Base-by-base conservation (phyloP, 192 early-diverging fungal species). In the Backusella luteola region DNA sequence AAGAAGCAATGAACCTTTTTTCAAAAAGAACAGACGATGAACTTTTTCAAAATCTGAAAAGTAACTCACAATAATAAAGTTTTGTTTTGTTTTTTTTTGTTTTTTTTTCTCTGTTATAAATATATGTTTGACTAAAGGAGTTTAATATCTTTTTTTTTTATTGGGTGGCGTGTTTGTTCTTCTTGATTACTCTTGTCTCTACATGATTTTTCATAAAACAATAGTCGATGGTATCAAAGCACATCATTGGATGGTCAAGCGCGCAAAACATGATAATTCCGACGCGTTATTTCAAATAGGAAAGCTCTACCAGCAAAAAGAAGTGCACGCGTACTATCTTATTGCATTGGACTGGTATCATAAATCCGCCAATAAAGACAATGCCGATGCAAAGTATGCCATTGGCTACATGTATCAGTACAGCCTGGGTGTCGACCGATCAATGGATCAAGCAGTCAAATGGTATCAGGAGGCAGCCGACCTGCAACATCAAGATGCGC, bases 301-400 rank as follows among this genome's bases (percentile, higher is more conserved):
- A 59, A 4, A 59, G 8, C 53, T 59, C 21, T 59, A 59, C 3
- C n/a, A 23, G 21, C 8, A 59, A 11, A 23, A 11, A 9, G 53
- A 59, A 59, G 8, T 26, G 6, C 8, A 59, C 53, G 8, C 3
- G 8, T 26, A 26, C 21, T 59, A 59, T 59, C 8, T 21, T 2
- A 59, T 59, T 26, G 53, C 53, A 59, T 19, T 59, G 53, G 53
- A 59, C 9, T 59, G 53, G 53, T 59, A 59, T 59, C 53, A 59
- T 19, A 59, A 59, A 59, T 21, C 53, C 7, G 53, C 53, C n/a
- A 23, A 26, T 11, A 59, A 59, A 11, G 23, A 12, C 21, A 7
- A 59, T 12, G 2, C 53, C 1, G 53, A 59, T 21, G 53, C 53
- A 4, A 21, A 59, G 9, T 59, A 59, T 26, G 9, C 53, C n/a